These are phyloP conservation scores for Candida sp. DNA, from an alignment of 1,139 yeast species.

Conservation along the genomic window DNA sequence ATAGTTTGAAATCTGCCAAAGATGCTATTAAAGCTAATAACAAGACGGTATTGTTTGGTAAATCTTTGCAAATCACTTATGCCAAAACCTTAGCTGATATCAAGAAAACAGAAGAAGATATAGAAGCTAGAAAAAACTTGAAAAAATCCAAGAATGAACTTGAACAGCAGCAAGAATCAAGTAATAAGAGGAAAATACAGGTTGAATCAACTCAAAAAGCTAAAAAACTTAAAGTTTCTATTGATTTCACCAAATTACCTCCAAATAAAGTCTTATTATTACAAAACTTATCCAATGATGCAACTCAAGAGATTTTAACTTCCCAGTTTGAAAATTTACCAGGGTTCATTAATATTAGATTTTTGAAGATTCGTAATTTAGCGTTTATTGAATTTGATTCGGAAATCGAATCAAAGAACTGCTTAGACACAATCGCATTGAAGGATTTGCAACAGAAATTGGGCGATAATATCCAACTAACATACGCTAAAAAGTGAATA, in stretches of 20 bases:
- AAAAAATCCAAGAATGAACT: slow-evolving; percentile 9
- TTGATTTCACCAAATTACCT: slow-evolving; percentile 41
- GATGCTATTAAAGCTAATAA: slow-evolving; percentile 46
- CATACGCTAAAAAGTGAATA: slow-evolving; percentile 34
- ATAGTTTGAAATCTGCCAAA: slow-evolving; percentile 37
- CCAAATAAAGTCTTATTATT: slow-evolving; percentile 71
- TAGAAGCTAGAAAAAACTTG: slow-evolving; percentile 12
- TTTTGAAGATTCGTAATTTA: slow-evolving; percentile 63
- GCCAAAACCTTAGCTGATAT: slow-evolving; percentile 50
- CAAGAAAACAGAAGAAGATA: slow-evolving; percentile 11
- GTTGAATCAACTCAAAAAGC: slow-evolving; percentile 3
- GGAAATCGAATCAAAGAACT: slow-evolving; percentile 30
- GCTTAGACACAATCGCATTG: slow-evolving; percentile 14
- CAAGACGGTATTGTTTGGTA: slow-evolving; percentile 48
- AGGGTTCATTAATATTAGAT: slow-evolving; percentile 65
- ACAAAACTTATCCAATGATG: slow-evolving; percentile 53
- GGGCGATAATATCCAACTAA: slow-evolving; percentile 22
- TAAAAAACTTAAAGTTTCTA: slow-evolving; percentile 13
- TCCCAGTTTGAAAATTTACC: slow-evolving; percentile 43
- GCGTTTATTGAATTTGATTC: slow-evolving; percentile 79
- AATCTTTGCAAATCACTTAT: slow-evolving; percentile 43
- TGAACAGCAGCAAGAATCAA: slow-evolving; percentile 7
- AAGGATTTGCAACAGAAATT: slow-evolving; percentile 12
- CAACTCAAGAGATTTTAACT: slow-evolving; percentile 38
- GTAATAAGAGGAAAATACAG: slow-evolving; percentile 16